A percentile compares a stretch with the other conserved stretches of the same genome.
These are phyloP conservation scores for Yueomyces sp. DNA, from an alignment of 1,139 yeast species.

Conservation along the genomic window DNA sequence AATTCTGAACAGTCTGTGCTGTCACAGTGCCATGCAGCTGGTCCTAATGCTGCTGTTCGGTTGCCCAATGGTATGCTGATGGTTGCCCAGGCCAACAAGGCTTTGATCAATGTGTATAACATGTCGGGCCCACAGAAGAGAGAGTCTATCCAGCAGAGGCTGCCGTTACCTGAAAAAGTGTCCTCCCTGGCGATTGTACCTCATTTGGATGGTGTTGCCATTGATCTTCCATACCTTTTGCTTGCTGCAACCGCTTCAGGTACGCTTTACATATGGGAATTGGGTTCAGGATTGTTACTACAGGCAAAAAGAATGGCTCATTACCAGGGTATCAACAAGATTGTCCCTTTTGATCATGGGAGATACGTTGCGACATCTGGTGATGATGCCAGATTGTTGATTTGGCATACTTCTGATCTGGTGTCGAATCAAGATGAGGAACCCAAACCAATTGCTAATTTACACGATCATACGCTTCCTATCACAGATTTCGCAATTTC, in stretches of 20 bases:
- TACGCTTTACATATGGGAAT: constrained; percentile 73
- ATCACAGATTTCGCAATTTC: constrained; percentile 44
- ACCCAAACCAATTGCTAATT: constrained; percentile 33
- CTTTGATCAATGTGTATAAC: constrained; percentile 60
- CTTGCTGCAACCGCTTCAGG: constrained; percentile 48
- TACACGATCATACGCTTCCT: constrained; percentile 69
- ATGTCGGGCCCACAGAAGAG: constrained; percentile 40
- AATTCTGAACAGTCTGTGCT: constrained; percentile 20
- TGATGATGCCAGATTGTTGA: constrained; percentile 63
- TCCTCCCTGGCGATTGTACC: constrained; percentile 34
- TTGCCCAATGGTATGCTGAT: constrained; percentile 34
- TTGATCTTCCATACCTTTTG: constrained; percentile 52
- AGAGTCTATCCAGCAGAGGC: constrained; percentile 71
- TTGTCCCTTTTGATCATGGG: constrained; percentile 54
- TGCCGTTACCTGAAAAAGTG: constrained; percentile 76
- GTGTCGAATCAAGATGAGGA: constrained; percentile 22
- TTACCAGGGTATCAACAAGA: constrained; percentile 57
- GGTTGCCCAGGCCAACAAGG: constrained; percentile 55
- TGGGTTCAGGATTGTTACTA: constrained; percentile 63
- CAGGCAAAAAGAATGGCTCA: constrained; percentile 65
- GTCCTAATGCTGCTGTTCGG: constrained; percentile 31
- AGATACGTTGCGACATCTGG: constrained; percentile 65
- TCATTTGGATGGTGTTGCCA: neutral
- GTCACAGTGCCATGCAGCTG: constrained; percentile 25
- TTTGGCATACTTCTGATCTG: constrained; percentile 62